Evolutionary conservation across 306 rosid genomes (phyloP).

Genomic region (Medicago lupulina): DNA sequence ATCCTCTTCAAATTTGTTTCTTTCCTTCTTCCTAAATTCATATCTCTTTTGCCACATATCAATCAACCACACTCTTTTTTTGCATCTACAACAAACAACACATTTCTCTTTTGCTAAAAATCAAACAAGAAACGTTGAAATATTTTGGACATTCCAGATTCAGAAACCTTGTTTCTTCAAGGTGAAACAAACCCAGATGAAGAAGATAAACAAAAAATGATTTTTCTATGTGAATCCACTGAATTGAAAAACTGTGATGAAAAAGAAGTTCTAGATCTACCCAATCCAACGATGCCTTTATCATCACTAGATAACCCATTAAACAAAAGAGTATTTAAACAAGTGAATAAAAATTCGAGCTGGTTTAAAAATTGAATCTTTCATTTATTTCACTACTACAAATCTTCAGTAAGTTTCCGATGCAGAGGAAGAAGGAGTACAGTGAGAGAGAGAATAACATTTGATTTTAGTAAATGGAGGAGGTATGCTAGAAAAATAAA

Average conservation of each 20-base stretch:
- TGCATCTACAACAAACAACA: too few species aligned
- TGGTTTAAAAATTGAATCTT: constrained; percentile 26
- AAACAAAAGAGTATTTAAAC: constrained; percentile 54
- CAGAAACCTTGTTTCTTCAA: constrained; percentile 14
- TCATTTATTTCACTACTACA: constrained; percentile 27
- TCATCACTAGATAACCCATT: constrained; percentile 60
- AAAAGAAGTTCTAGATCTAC: constrained; percentile 57
- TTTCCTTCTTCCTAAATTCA: too few species aligned
- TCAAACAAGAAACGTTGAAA: too few species aligned
- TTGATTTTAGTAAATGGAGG: too few species aligned
- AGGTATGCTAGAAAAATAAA: too few species aligned
- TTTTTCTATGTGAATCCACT: constrained; percentile 43
- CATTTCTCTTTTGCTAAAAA: too few species aligned
- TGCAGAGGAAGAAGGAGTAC: too few species aligned
- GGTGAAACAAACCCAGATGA: constrained; percentile 57
- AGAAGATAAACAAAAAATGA: constrained; percentile 65
- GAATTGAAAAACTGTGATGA: constrained; percentile 67
- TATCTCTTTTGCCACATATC: too few species aligned
- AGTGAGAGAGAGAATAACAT: too few species aligned
- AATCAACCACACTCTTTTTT: too few species aligned
- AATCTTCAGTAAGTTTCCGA: constrained; percentile 50
- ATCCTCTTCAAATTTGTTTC: too few species aligned
- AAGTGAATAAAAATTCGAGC: constrained; percentile 43
- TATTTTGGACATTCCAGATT: constrained; percentile 45
- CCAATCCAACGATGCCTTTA: constrained; percentile 69